Evolutionary conservation across 768 basidiomycete genomes (phyloP).

Genomic region (Tylopilus vinaceipallidus): DNA sequence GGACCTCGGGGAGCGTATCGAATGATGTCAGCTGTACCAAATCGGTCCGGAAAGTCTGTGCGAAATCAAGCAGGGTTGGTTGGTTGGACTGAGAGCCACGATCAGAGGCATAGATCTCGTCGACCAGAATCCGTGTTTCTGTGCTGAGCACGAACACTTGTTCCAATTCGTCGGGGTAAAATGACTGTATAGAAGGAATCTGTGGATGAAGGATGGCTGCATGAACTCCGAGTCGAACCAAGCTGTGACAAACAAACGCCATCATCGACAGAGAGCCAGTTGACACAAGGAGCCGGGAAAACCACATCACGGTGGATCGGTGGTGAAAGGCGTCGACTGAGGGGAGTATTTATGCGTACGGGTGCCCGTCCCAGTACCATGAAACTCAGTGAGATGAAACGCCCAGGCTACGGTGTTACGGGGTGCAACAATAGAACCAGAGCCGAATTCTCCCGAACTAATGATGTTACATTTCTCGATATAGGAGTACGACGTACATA

Average conservation of each 20-base stretch:
- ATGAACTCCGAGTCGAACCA: background rate
- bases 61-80: slow-evolving; percentile 36
- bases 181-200: slow-evolving; percentile 38
- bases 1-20: slow-evolving; percentile 22
- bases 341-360: background rate
- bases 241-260: no score
- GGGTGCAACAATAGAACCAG: background rate
- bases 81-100: slow-evolving; percentile 11
- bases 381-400: no score
- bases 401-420: no score
- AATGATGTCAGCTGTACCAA: slow-evolving; percentile 33
- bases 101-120: slow-evolving; percentile 23
- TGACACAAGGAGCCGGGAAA: background rate
- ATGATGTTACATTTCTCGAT: background rate
- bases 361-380: no score
- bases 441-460: background rate
- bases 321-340: background rate
- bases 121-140: slow-evolving; percentile 37
- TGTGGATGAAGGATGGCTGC: slow-evolving; percentile 25
- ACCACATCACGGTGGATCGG: slow-evolving; percentile 1
- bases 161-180: slow-evolving; percentile 20
- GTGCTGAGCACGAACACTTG: slow-evolving; percentile 31
- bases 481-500: no score
- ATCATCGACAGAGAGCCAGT: no score
- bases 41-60: slow-evolving; percentile 37